These are phyloP conservation scores for Priceomyces fermenticarens DNA, from an alignment of 805 yeast genomes.

Conservation along the genomic window DNA sequence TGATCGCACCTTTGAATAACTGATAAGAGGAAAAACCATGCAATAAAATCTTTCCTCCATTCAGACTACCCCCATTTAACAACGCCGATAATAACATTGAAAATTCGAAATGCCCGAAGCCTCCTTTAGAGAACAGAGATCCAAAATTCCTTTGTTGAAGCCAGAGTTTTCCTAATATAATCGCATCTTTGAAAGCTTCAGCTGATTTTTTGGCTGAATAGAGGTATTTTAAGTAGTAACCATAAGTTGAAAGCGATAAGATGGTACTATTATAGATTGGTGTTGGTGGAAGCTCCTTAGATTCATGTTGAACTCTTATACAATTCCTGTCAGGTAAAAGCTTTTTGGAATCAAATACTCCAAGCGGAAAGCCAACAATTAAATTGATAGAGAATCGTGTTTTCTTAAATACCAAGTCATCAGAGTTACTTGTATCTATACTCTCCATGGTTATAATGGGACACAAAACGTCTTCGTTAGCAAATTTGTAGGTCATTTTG, in stretches of 20 bases:
- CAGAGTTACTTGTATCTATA: constrained; percentile 43
- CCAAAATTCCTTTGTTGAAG: constrained; percentile 79
- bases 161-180: constrained; percentile 86
- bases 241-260: constrained; percentile 64
- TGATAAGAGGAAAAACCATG: constrained; percentile 93
- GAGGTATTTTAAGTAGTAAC: constrained; percentile 68
- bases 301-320: constrained; percentile 61
- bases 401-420: constrained; percentile 55
- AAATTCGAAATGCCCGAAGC: constrained; percentile 93
- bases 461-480: constrained; percentile 73
- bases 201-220: constrained; percentile 74
- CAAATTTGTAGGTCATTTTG: constrained; percentile 57
- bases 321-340: constrained; percentile 78
- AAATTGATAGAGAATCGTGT: constrained; percentile 72
- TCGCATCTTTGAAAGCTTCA: constrained; percentile 83
- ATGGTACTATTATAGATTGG: constrained; percentile 85
- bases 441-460: constrained; percentile 71
- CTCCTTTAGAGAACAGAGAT: constrained; percentile 62
- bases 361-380: constrained; percentile 69
- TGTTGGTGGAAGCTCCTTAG: constrained; percentile 61
- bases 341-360: constrained; percentile 70
- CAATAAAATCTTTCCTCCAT: constrained; percentile 71
- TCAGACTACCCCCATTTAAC: constrained; percentile 76
- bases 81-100: constrained; percentile 76
- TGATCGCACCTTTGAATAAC: constrained; percentile 83